phyloP scores from a whole-genome alignment of 176 grass and related monocot species.

The Eragrostis curvula region DNA sequence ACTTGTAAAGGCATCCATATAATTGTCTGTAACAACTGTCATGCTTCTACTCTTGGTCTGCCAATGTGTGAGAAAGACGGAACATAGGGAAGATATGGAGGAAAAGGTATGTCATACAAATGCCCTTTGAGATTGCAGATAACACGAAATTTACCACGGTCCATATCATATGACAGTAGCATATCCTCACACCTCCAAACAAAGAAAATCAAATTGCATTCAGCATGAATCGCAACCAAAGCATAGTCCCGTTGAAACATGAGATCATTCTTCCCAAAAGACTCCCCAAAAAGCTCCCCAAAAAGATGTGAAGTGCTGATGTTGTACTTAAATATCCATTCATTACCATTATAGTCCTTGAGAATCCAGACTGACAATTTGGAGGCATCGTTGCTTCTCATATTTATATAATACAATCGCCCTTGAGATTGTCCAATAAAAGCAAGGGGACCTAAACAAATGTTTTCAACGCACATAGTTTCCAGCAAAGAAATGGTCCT shows the following conservation, averaged over 20 bases:
- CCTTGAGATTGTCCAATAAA: too few relatives aligned
- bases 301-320: slow-evolving; percentile 1
- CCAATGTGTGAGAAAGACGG: neutral
- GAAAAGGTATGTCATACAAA: neutral
- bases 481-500: slow-evolving; percentile 25
- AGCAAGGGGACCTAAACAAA: neutral
- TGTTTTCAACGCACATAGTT: neutral
- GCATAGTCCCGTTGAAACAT: neutral
- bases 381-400: neutral
- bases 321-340: slow-evolving; percentile 29
- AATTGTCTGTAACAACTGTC: neutral
- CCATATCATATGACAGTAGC: too few relatives aligned
- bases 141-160: neutral
- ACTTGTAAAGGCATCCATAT: neutral
- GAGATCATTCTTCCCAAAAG: neutral
- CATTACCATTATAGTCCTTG: neutral
- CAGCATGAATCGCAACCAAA: neutral
- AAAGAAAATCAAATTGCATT: slow-evolving; percentile 2
- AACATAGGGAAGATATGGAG: slow-evolving; percentile 1
- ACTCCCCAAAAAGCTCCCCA: neutral
- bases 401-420: slow-evolving; percentile 22
- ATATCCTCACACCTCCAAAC: neutral
- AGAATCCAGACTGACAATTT: neutral
- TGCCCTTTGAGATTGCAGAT: neutral
- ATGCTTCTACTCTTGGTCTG: neutral